phyloP scores from a whole-genome alignment of 2,329 filamentous ascomycete genomes.

The Ampelomyces quisqualis region DNA sequence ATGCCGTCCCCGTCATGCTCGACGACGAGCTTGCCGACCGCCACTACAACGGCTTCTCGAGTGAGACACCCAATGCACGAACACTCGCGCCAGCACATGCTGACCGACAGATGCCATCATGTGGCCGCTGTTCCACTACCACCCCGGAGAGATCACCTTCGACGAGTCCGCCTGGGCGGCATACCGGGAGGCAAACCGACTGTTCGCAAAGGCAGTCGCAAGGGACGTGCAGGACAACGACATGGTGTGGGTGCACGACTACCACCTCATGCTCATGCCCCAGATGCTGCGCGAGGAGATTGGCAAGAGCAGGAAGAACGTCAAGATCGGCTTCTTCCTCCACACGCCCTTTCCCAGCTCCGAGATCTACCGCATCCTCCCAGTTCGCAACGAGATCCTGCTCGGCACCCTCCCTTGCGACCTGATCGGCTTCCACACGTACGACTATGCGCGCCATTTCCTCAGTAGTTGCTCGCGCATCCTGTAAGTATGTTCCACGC shows the following conservation, averaged over 20 bases:
- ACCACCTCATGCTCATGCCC: constrained; percentile 95
- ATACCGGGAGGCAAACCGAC: constrained; percentile 87
- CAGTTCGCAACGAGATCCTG: constrained; percentile 85
- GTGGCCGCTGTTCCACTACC: constrained; percentile 98
- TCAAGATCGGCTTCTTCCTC: constrained; percentile 97
- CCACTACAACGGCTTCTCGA: constrained; percentile 98
- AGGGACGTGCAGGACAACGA: constrained; percentile 90
- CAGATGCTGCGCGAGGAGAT: constrained; percentile 93
- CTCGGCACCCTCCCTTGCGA: constrained; percentile 89
- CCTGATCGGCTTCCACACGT: constrained; percentile 96
- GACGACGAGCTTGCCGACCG: constrained; percentile 89
- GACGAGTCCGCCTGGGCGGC: constrained; percentile 93
- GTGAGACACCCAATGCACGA: constrained; percentile 53
- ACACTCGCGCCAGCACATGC: neutral
- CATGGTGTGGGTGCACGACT: constrained; percentile 97
- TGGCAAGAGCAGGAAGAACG: constrained; percentile 75
- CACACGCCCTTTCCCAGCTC: constrained; percentile 97
- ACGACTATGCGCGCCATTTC: constrained; percentile 98
- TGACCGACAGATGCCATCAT: constrained; percentile 73
- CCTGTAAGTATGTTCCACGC: constrained; percentile 57
- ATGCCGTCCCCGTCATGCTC: constrained; percentile 88
- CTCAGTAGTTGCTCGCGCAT: constrained; percentile 95
- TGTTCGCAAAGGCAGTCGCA: constrained; percentile 86
- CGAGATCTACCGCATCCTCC: constrained; percentile 94
- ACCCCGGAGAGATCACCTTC: constrained; percentile 97